Evolutionary conservation across 2,329 filamentous ascomycete species (phyloP), one percentile per base, ranked within the genome.

Genomic region (Colletotrichum sansevieriae): DNA sequence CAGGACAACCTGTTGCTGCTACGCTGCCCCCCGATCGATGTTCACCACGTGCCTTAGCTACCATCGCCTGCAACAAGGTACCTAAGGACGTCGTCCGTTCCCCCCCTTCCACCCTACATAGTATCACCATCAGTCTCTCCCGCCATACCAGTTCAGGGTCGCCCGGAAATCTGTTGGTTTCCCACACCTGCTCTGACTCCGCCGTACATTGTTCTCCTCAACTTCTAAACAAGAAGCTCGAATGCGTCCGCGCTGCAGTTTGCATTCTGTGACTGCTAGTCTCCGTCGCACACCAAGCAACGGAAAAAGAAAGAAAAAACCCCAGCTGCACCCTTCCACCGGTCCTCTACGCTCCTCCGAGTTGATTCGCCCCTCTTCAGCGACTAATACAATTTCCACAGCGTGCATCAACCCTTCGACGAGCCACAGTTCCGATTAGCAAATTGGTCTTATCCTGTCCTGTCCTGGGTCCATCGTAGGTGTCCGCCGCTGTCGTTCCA

Each of bases 401-500:
- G 25, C 65, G 12, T 52, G 12, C 39, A 46, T 13, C 44, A 33
- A 33, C 10, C 37, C 37, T 35, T 33, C 37, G 13, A 25, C 46
- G 44, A 59, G 35, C 18, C 20, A 33, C 43, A 44, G 59, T 43
- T 7, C 33, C 35, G 35, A 39, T n/a, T 39, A 54, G 29, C 25
- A 39, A 29, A 33, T 39, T 46, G 20, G 46, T 37, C 60, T 65
- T 41, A 52, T 54, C 12, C 22, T 43, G 18, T 43, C 25, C 41
- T 64, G 43, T 35, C 20, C 44, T 47, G 61, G 61, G 39, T 41
- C 65, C 52, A 33, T 65, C 65, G 46, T 39, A 64, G 25, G 35
- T 51, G 52, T 20, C 60, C 54, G 54, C 52, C 61, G 62, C 54
- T 41, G 55, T 68, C 62, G 52, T 68, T 58, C 65, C 54, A 65